Evolutionary conservation across 257 asterid species (phyloP), one percentile per base, ranked within the genome.

Genomic region (Salvia splendens): DNA sequence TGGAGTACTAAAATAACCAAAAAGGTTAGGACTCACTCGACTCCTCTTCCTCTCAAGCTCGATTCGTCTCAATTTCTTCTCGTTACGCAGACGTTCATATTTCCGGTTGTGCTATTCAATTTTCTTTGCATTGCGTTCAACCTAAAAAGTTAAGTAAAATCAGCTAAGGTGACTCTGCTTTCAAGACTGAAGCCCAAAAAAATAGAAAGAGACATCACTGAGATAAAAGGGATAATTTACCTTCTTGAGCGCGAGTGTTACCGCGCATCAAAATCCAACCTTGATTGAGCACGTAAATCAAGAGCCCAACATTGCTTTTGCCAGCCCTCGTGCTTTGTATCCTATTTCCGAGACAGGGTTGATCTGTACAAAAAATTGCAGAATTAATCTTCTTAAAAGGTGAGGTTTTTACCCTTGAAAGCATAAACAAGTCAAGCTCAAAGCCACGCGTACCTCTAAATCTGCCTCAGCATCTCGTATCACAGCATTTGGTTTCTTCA

Each of bases 321-420:
- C 91, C 80, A 83, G 78, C 38, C 96, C 98, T 64, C 96, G 84
- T 56, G 84, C 76, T 87, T 92, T 92, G 60, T 84, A 92, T 17
- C 96, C 96, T 72, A 81, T 87, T 14, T 96, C 95, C 32, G 91
- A 89, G 82, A 86, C 95, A 10, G 89, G 84, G 65, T 89, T 86
- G 76, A 89, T 83, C 96, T 91, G 69, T 50, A 78, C 24, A 35
- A 51, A 40, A 20, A 46, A 70, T 62, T 28, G 14, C 12, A 61
- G 1, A 67, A 60, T 55, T 55, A 52, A 42, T 65, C 12, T 16
- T 51, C 33, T 16, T 65, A 43, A 53, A 65, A 17, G 62, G 6
- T 42, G 57, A 49, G 32, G 56, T 52, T 10, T 32, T 12, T 38
- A 60, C 32, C 43, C 41, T n/a, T 8, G 5, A 35, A 67, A 56